Evolutionary conservation across 2,329 filamentous ascomycete species (phyloP).

Genomic region (Ramularia endophylla): DNA sequence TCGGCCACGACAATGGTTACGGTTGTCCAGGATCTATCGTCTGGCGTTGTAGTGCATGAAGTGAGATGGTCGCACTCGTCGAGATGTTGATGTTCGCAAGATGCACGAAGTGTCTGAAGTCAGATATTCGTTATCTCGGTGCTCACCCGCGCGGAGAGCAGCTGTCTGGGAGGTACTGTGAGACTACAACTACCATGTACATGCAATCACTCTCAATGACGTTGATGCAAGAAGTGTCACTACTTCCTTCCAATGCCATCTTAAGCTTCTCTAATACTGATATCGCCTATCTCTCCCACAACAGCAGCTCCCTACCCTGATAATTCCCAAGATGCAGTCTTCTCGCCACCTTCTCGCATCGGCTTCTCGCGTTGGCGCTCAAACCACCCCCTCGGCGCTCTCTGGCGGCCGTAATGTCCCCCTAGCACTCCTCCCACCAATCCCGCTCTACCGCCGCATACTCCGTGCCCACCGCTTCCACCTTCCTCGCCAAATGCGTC

Average conservation of each 20-base stretch:
- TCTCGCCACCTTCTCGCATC: slow-evolving; percentile 27
- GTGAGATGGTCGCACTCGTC: too few relatives aligned
- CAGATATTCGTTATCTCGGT: too few relatives aligned
- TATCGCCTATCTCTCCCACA: not conserved
- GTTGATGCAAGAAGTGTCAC: too few relatives aligned
- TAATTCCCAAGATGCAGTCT: slow-evolving; percentile 21
- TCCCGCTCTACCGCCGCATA: slow-evolving; percentile 82
- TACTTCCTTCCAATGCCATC: not conserved
- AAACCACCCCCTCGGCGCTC: slow-evolving; percentile 14
- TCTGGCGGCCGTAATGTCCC: slow-evolving; percentile 35
- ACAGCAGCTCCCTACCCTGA: not conserved
- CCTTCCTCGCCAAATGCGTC: slow-evolving; percentile 64
- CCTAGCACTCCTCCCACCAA: slow-evolving; percentile 74
- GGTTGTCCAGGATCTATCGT: too few relatives aligned
- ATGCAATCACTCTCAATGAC: too few relatives aligned
- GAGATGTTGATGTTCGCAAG: too few relatives aligned
- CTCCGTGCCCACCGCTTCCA: slow-evolving; percentile 79
- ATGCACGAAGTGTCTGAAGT: too few relatives aligned
- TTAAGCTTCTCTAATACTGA: not conserved
- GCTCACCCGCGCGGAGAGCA: too few relatives aligned
- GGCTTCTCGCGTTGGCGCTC: slow-evolving; percentile 28
- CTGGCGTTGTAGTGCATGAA: too few relatives aligned
- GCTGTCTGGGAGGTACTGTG: too few relatives aligned
- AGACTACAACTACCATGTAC: too few relatives aligned
- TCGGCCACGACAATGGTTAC: too few relatives aligned